Evolutionary conservation across 306 rosid genomes (phyloP).

Genomic region (Pyrus betulifolia): DNA sequence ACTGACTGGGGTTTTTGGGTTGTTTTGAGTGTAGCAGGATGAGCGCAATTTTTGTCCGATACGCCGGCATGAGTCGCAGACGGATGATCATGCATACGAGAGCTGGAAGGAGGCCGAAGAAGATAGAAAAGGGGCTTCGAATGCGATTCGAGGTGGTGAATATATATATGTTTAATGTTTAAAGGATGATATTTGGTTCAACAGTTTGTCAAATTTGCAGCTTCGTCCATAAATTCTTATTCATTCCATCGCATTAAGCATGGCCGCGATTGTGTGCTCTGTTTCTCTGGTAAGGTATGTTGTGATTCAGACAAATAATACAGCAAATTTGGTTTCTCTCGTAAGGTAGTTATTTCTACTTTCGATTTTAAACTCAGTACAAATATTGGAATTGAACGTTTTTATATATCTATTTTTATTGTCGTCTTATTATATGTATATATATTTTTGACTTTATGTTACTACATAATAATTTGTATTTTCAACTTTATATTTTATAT

Average conservation of each 20-base stretch:
- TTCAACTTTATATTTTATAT: too few relatives aligned
- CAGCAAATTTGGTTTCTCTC: too few relatives aligned
- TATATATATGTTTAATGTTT: slow-evolving; percentile 67
- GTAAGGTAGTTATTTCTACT: too few relatives aligned
- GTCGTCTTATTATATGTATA: too few relatives aligned
- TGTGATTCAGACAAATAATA: not conserved
- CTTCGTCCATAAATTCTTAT: too few relatives aligned
- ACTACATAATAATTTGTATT: too few relatives aligned
- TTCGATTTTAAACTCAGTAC: too few relatives aligned
- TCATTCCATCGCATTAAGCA: too few relatives aligned
- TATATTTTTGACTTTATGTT: too few relatives aligned
- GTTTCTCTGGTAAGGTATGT: not conserved
- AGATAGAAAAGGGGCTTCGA: slow-evolving; percentile 93
- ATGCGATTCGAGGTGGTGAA: slow-evolving; percentile 93
- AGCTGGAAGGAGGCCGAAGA: slow-evolving; percentile 98
- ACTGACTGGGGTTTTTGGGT: not conserved
- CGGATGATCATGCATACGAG: slow-evolving; percentile 84
- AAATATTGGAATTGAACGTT: too few relatives aligned
- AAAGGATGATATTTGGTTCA: not conserved
- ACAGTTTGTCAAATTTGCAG: not conserved
- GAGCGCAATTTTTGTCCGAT: slow-evolving; percentile 78
- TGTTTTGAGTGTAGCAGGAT: slow-evolving; percentile 35
- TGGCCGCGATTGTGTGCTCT: too few relatives aligned
- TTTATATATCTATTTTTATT: too few relatives aligned
- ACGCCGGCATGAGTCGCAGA: slow-evolving; percentile 77